Conservation (phyloP, 495 filamentous ascomycete genomes). For the Baudoinia panamericana region DNA sequence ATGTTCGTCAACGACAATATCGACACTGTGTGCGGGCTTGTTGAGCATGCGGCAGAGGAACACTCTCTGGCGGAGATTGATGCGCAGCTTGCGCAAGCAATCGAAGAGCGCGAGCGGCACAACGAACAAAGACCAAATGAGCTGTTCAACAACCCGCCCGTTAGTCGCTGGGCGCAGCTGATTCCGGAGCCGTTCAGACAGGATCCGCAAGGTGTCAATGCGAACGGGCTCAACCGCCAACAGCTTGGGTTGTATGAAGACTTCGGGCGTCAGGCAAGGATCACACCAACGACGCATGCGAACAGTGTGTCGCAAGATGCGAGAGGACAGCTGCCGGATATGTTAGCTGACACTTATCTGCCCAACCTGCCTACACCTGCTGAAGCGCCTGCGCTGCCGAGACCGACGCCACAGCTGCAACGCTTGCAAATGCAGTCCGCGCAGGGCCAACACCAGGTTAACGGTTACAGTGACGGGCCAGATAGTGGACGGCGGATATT, state of each 20-base stretch:
- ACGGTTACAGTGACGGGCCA: slow-evolving; percentile 52
- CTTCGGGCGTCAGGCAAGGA: slow-evolving; percentile 71
- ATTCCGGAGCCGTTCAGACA: slow-evolving; percentile 86
- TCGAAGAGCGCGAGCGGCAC: slow-evolving; percentile 62
- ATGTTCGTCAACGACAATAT: slow-evolving; percentile 99
- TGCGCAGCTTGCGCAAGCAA: slow-evolving; percentile 64
- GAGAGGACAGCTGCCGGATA: slow-evolving; percentile 50
- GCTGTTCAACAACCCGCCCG: slow-evolving; percentile 65
- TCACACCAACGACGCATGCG: slow-evolving; percentile 38
- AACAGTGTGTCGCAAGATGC: slow-evolving; percentile 46
- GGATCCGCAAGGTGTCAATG: slow-evolving; percentile 36
- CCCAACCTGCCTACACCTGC: slow-evolving; percentile 68
- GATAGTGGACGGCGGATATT: slow-evolving; percentile 51
- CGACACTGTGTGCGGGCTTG: slow-evolving; percentile 77
- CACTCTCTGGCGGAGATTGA: slow-evolving; percentile 89
- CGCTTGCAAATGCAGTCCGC: slow-evolving; percentile 30
- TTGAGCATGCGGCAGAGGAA: slow-evolving; percentile 88
- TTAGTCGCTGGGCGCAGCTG: slow-evolving; percentile 74
- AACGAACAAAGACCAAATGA: slow-evolving; percentile 57
- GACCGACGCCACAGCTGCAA: slow-evolving; percentile 49
- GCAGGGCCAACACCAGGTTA: slow-evolving; percentile 35
- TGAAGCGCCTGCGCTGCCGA: slow-evolving; percentile 62
- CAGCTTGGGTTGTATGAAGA: slow-evolving; percentile 94
- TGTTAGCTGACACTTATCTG: slow-evolving; percentile 66
- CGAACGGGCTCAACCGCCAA: slow-evolving; percentile 64